Evolutionary conservation across 2,329 filamentous ascomycete genomes (phyloP).

Genomic region (Fusarium dlaminii): DNA sequence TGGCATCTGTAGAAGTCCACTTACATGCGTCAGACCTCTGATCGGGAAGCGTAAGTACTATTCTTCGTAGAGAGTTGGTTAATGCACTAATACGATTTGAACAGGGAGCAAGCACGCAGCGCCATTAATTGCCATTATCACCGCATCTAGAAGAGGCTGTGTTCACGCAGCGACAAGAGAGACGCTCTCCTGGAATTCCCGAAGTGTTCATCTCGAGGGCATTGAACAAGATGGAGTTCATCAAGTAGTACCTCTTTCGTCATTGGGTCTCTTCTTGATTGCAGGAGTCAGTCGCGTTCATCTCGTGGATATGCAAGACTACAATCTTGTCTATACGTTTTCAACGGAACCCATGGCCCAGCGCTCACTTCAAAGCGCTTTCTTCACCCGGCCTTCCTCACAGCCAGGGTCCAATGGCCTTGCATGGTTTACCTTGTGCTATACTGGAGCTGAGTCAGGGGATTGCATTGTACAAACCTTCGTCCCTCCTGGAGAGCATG

Average conservation of each 20-base stretch:
- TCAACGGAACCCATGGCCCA: slow-evolving; percentile 65
- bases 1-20: slow-evolving; percentile 60
- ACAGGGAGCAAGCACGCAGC: slow-evolving; percentile 21
- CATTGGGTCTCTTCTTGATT: slow-evolving; percentile 68
- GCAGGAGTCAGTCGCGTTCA: slow-evolving; percentile 68
- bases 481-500: slow-evolving; percentile 61
- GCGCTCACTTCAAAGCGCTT: slow-evolving; percentile 68
- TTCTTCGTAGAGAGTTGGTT: not conserved
- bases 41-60: slow-evolving; percentile 55
- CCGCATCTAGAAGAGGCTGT: slow-evolving; percentile 60
- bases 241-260: slow-evolving; percentile 67
- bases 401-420: slow-evolving; percentile 65
- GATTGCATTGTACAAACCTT: slow-evolving; percentile 74
- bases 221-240: slow-evolving; percentile 59
- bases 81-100: not conserved
- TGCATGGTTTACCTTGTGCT: slow-evolving; percentile 71
- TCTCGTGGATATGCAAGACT: slow-evolving; percentile 58
- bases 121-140: slow-evolving; percentile 47
- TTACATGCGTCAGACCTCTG: slow-evolving; percentile 61
- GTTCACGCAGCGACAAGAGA: slow-evolving; percentile 58
- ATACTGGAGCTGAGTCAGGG: slow-evolving; percentile 66
- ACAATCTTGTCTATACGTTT: slow-evolving; percentile 68
- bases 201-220: slow-evolving; percentile 53
- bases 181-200: slow-evolving; percentile 59
- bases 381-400: slow-evolving; percentile 55